Evolutionary conservation across 169 alveolate genomes (phyloP).

Genomic region (Nephromyces sp.): DNA sequence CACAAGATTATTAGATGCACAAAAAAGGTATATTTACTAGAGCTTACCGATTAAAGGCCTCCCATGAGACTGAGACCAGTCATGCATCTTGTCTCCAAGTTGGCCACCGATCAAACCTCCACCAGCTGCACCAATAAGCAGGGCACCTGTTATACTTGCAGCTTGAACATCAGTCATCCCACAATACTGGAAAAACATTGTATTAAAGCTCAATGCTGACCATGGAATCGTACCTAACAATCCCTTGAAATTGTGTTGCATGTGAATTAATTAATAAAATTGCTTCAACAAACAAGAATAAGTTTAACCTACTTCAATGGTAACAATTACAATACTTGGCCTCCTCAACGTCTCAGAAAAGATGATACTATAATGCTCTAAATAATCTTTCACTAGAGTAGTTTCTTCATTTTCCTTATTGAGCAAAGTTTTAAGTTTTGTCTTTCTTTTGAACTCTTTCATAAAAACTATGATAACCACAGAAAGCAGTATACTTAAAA

Average conservation of each 20-base stretch:
- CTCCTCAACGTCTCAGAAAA: conserved; percentile 20
- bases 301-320: conserved; percentile 22
- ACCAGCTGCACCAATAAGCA: conserved; percentile 67
- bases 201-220: conserved; percentile 71
- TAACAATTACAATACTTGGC: conserved; percentile 27
- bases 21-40: conserved; percentile 22
- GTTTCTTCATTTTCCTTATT: conserved; percentile 1
- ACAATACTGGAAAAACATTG: conserved; percentile 75
- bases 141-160: conserved; percentile 62
- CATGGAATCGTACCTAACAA: conserved; percentile 77
- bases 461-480: conserved; percentile 51
- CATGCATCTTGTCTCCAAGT: conserved; percentile 63
- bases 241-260: conserved; percentile 43
- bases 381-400: background rate
- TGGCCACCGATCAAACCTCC: conserved; percentile 81
- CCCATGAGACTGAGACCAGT: conserved; percentile 63
- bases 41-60: conserved; percentile 64
- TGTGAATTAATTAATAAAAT: background rate
- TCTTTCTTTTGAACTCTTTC: conserved; percentile 55
- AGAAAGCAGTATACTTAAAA: conserved; percentile 49
- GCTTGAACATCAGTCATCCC: conserved; percentile 70
- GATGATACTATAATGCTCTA: conserved; percentile 10
- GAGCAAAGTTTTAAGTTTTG: conserved; percentile 12
- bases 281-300: background rate
- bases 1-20: conserved; percentile 4